A percentile compares a stretch with the other conserved stretches of the same genome.
Evolutionary conservation across 148 eudicot genomes (phyloP).

Genomic region (Suaeda aralocaspica): DNA sequence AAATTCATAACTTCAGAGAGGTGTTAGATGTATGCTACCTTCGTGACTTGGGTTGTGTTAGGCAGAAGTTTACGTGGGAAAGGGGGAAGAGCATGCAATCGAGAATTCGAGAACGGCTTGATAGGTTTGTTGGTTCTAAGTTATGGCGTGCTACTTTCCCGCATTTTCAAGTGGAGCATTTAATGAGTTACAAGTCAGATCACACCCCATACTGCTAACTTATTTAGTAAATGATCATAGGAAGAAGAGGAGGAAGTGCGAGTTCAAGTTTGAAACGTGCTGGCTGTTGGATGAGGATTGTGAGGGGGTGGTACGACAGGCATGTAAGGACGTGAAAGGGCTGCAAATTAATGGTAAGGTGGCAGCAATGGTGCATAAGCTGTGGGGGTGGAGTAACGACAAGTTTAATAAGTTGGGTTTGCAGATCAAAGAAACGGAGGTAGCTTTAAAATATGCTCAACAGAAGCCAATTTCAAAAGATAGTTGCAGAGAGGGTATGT

Average conservation of each 20-base stretch:
- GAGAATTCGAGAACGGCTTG: background rate
- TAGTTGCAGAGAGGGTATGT: background rate
- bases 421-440: background rate
- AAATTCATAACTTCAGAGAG: background rate
- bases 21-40: background rate
- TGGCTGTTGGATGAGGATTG: background rate
- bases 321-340: background rate
- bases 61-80: background rate
- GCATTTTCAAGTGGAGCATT: background rate
- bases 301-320: background rate
- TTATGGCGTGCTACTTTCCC: background rate
- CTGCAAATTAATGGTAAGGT: background rate
- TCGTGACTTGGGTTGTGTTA: background rate
- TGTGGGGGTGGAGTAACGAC: background rate
- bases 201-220: background rate
- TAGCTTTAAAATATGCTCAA: background rate
- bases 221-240: background rate
- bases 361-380: background rate
- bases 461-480: background rate
- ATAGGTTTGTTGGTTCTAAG: background rate
- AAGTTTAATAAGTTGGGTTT: background rate
- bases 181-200: background rate
- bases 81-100: background rate
- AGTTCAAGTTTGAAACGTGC: background rate
- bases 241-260: background rate